Percentiles rank a stretch among this genome's conserved stretches.
phyloP scores from a whole-genome alignment of 1,284 basidiomycete species.

The Ceratobasidium sp. region DNA sequence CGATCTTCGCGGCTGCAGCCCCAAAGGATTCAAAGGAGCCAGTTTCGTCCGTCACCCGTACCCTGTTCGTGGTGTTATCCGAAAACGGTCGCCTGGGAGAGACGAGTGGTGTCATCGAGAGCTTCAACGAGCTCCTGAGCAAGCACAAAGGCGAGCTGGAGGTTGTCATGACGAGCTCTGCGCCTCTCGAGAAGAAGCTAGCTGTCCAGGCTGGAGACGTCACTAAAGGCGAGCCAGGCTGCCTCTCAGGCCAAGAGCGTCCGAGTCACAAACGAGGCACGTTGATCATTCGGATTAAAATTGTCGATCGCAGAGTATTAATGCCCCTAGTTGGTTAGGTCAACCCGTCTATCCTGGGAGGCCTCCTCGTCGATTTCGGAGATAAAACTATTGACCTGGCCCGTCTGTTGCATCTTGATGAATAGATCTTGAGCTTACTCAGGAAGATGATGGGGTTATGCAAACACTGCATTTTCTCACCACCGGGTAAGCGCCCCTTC shows the following conservation, averaged over 20 bases:
- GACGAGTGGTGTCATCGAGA: conserved; percentile 87
- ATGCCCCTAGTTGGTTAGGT: conserved; percentile 63
- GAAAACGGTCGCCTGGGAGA: conserved; percentile 93
- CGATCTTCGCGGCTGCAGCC: conserved; percentile 68
- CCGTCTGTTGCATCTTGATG: too few relatives aligned
- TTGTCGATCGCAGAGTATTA: neutral
- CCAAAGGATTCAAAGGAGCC: conserved; percentile 71
- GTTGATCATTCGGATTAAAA: conserved; percentile 43
- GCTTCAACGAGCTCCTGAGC: conserved; percentile 90
- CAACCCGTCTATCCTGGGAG: conserved; percentile 87
- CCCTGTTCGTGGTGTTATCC: conserved; percentile 89
- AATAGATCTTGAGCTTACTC: too few relatives aligned
- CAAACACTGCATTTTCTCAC: too few relatives aligned
- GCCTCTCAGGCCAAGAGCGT: conserved; percentile 86
- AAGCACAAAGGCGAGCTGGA: conserved; percentile 94
- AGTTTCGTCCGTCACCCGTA: conserved; percentile 87
- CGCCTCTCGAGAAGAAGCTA: conserved; percentile 78
- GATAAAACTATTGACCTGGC: conserved; percentile 98
- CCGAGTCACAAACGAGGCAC: conserved; percentile 88
- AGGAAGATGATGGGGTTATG: too few relatives aligned
- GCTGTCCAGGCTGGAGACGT: conserved; percentile 78
- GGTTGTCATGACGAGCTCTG: conserved; percentile 90
- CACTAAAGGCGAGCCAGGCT: conserved; percentile 85
- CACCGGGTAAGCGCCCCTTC: too few relatives aligned
- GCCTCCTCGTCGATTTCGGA: conserved; percentile 95